Base-by-base conservation (phyloP, 2,329 filamentous ascomycete genomes). In the Aspergillus terreus region DNA sequence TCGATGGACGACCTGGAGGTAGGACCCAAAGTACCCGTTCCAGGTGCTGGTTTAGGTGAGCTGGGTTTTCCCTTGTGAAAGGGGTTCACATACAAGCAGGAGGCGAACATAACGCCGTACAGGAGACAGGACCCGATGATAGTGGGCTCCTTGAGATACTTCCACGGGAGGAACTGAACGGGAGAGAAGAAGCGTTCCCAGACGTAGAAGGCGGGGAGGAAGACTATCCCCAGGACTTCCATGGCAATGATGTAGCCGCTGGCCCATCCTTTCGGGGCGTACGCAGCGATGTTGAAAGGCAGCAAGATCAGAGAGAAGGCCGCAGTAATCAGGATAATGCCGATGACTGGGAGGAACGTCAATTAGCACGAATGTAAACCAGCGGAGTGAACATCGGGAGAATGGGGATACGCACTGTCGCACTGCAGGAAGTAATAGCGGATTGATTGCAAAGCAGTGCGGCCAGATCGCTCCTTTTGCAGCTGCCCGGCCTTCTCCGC, bases 111-210 rank as follows among this genome's bases (percentile, higher is more conserved):
- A 5, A 47, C 63, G 25, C 58, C 41, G 27, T 61, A 53, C 11
- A 67, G 46, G 2, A 65, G 48, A 47, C 62, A 66, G 4, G 63
- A 60, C 6, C 61, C 63, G 30, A 67, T 50, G 9, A 68, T 56
- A 2, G 65, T 66, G 1, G 63, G 63, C 51, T 62, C 50, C 12
- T 49, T 76, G 5, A 85, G 72, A 61, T 83, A 47, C 6, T 46
- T 17, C 32, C 48, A 58, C 1, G 52, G 56, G n/a, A 60, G 47
- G 30, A 60, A 57, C 7, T 54, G 50, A 45, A 47, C 54, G 7
- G 54, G 50, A 78, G 82, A 76, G 25, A 77, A 67, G 46, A 67
- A 80, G 40, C 60, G 74, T 59, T 86, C 82, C 67, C 76, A 82
- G 2, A 79, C 35, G 3, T 62, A 75, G 53, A 85, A 85, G 6